Percentiles rank a stretch among this genome's conserved stretches.
These are phyloP conservation scores for Ricinus communis DNA, from an alignment of 345 rosid genomes.

Conservation along the genomic window DNA sequence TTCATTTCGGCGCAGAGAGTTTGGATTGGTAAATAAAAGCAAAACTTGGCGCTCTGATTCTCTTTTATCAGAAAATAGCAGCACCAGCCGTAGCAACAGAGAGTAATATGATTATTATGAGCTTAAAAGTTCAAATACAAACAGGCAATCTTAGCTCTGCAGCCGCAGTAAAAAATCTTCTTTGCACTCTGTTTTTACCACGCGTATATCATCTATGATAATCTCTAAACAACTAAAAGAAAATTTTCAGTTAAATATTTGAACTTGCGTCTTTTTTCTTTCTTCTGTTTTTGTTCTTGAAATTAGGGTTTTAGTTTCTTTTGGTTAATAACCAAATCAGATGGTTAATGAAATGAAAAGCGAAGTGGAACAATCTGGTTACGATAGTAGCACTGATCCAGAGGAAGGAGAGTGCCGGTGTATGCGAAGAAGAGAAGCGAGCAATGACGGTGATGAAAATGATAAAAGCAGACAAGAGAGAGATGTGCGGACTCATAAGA, in stretches of 20 bases:
- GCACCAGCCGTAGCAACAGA: neutral
- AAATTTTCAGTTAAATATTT: too few species aligned
- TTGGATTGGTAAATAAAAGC: too few species aligned
- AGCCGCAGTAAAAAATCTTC: neutral
- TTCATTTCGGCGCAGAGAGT: too few species aligned
- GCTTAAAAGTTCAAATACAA: too few species aligned
- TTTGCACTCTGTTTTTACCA: too few species aligned
- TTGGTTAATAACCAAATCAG: neutral
- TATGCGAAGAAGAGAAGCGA: slow-evolving; percentile 20
- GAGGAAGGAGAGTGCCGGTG: neutral
- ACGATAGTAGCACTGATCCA: neutral
- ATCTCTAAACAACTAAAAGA: too few species aligned
- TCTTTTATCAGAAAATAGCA: neutral
- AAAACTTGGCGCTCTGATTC: too few species aligned
- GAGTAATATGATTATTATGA: too few species aligned
- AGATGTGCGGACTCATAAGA: neutral
- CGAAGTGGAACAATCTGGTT: neutral
- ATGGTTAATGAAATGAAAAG: neutral
- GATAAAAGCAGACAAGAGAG: slow-evolving; percentile 2
- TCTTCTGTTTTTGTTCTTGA: neutral
- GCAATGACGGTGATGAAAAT: slow-evolving; percentile 12
- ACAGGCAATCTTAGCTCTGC: too few species aligned
- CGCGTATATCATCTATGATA: too few species aligned
- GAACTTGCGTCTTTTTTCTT: too few species aligned
- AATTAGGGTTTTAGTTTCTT: neutral